Conservation (phyloP, 2,329 filamentous ascomycete genomes). For the Fusarium mexicanum region DNA sequence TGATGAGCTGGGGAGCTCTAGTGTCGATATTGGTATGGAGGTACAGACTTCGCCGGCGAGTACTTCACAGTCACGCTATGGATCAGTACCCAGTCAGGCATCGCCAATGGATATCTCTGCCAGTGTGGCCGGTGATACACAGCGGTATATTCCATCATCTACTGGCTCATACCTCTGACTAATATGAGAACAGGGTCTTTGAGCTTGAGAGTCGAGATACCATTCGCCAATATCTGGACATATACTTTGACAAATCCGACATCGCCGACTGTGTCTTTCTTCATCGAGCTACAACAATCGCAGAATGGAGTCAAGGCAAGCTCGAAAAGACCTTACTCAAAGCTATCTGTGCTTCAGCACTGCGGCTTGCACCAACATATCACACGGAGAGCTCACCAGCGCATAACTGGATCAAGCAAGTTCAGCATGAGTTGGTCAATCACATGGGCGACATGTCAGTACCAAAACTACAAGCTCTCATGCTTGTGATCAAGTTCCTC, state of each 20-base stretch:
- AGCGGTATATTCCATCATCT: background rate
- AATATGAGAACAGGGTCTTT: constrained; percentile 7
- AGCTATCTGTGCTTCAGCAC: constrained; percentile 29
- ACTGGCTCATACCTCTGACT: fast-evolving
- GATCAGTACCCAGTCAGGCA: background rate
- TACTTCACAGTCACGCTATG: background rate
- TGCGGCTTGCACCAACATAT: background rate
- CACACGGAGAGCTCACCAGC: background rate
- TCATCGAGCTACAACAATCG: constrained; percentile 31
- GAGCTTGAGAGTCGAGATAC: constrained; percentile 8
- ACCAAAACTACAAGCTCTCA: constrained; percentile 31
- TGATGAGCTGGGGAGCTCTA: background rate
- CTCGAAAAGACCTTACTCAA: constrained; percentile 36
- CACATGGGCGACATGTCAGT: constrained; percentile 16
- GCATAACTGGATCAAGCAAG: constrained; percentile 34
- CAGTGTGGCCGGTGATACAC: background rate
- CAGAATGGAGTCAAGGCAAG: constrained; percentile 38
- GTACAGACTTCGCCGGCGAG: constrained; percentile 13
- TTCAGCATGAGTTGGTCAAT: constrained; percentile 11
- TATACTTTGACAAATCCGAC: constrained; percentile 37
- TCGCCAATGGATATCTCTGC: background rate
- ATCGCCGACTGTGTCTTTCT: constrained; percentile 34
- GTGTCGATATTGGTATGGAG: background rate
- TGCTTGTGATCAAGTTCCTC: constrained; percentile 35
- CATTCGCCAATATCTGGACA: constrained; percentile 24